Evolutionary conservation across 306 rosid species (phyloP), one percentile per base, ranked within the genome.

Genomic region (Acacia crassicarpa): DNA sequence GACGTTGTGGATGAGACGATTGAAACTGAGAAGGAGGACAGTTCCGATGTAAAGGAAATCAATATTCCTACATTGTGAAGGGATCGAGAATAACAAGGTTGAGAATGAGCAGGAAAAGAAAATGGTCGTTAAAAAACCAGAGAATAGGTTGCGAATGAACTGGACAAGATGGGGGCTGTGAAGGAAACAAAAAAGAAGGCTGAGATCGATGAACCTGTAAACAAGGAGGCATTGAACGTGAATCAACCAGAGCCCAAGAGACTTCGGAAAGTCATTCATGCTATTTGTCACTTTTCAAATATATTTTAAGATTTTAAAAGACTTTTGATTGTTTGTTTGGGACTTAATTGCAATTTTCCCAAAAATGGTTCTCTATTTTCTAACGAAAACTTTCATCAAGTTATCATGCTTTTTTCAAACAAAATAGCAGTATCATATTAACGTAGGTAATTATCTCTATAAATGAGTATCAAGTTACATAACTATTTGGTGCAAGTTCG

Each of bases 41-140:
- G 88, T 30, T 59, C 89, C 80, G 94, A 91, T 54, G 87, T 91
- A 35, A 90, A 91, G 89, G 93, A 91, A 85, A 85, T 91, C 48
- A 82, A 80, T 66, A 74, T 87, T 40, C 85, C 90, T 40, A 83
- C 90, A 76, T 75, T 68, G 78, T 67, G 49, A 58, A 78, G n/a
- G 82, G 80, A 61, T 44, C 78, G 90, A 75, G 72, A 72, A 83
- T 65, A 48, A 73, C 0, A 63, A 84, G 53, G 62, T 62, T 56
- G 89, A 81, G 72, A 70, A 61, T 61, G 85, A 72, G 71, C 38
- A 72, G 72, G 91, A 87, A 63, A 85, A 83, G 46, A 70, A 72
- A 44, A 80, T 87, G 19, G 61, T 81, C 59, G 89, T 44, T 51
- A 41, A 70, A 9, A 15, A 43, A n/a, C 54, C 54, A 41, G 54